Evolutionary conservation across 2,329 filamentous ascomycete genomes (phyloP).

Genomic region (Sphaerulina musiva): DNA sequence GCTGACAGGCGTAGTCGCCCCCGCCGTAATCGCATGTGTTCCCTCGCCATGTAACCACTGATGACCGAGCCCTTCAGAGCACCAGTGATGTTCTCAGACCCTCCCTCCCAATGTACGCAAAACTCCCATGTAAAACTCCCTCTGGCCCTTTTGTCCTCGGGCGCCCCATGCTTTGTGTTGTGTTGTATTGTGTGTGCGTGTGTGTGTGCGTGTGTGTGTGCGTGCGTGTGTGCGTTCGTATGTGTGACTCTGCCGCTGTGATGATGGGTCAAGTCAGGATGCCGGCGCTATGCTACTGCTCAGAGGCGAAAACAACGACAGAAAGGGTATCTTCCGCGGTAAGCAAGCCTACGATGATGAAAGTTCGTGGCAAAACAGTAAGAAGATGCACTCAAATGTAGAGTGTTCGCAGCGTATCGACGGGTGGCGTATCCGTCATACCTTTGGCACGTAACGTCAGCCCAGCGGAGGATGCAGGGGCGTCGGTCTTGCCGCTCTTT

Average conservation of each 20-base stretch:
- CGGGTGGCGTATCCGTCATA: conserved; percentile 32
- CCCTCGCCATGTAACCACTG: conserved; percentile 10
- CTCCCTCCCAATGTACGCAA: conserved; percentile 5
- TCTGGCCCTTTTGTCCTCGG: neutral
- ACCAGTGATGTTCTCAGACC: conserved; percentile 15
- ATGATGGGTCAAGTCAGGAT: conserved; percentile 7
- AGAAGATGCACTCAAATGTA: conserved; percentile 30
- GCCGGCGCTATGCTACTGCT: conserved; percentile 15
- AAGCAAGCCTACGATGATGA: conserved; percentile 10
- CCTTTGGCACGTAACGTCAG: conserved; percentile 30
- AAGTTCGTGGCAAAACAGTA: conserved; percentile 4
- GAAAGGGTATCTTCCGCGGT: conserved; percentile 17
- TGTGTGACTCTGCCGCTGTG: conserved; percentile 13
- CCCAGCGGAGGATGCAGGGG: conserved; percentile 22
- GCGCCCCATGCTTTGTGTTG: neutral
- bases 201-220: too few species aligned
- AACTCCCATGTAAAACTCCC: conserved; percentile 5
- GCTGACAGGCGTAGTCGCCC: neutral
- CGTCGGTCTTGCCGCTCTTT: conserved; percentile 15
- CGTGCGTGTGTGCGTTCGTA: conserved; percentile 2
- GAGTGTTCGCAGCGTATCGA: conserved; percentile 35
- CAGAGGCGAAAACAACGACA: conserved; percentile 11
- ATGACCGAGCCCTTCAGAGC: conserved; percentile 26
- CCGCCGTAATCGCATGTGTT: conserved; percentile 5
- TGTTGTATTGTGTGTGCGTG: too few species aligned